A percentile compares a stretch with the other conserved stretches of the same genome.
Conservation (phyloP, 495 filamentous ascomycete species). For the Cladorrhinum samala region DNA sequence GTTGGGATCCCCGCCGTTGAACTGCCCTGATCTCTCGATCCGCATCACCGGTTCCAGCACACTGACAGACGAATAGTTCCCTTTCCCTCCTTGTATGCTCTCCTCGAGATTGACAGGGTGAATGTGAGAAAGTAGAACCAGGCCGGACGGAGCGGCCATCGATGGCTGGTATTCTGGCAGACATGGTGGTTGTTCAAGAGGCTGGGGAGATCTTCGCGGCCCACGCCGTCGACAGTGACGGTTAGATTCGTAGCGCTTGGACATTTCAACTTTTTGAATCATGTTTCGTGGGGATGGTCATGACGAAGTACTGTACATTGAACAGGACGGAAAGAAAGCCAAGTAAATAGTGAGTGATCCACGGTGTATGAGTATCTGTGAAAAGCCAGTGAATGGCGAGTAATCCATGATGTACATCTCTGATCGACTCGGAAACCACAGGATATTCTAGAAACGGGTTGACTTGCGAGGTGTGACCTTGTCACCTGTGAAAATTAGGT, state of each 20-base stretch:
- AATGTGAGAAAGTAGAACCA: slow-evolving; percentile 11
- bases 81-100: slow-evolving; percentile 11
- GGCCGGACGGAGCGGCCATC: too few species aligned
- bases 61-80: slow-evolving; percentile 14
- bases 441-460: not conserved
- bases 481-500: too few species aligned
- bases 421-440: not conserved
- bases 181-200: not conserved
- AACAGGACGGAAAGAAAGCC: too few species aligned
- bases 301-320: too few species aligned
- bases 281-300: not conserved
- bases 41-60: slow-evolving; percentile 22
- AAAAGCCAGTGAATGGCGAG: not conserved
- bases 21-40: slow-evolving; percentile 14
- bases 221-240: not conserved
- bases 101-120: slow-evolving; percentile 18
- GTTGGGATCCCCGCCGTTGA: not conserved
- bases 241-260: not conserved
- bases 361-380: too few species aligned
- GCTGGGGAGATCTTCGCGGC: not conserved
- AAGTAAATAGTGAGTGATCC: too few species aligned
- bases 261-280: not conserved
- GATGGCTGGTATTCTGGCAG: too few species aligned
- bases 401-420: too few species aligned
- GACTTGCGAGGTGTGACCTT: too few species aligned